Evolutionary conservation across 495 filamentous ascomycete genomes (phyloP).

Genomic region (Podospora anserina): DNA sequence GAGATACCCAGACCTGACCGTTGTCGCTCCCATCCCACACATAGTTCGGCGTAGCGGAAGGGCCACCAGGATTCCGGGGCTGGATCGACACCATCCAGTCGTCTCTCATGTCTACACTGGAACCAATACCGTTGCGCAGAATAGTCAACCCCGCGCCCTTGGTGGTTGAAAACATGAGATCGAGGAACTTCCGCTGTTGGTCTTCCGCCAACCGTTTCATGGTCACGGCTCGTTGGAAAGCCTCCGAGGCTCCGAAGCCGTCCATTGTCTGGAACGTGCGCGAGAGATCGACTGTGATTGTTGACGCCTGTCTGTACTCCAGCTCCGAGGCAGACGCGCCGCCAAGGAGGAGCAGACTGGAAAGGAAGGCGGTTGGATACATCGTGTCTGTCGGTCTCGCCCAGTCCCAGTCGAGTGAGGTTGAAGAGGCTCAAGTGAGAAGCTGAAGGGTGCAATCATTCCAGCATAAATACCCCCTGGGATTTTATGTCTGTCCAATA

Average conservation of each 20-base stretch:
- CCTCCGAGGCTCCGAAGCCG: conserved; percentile 51
- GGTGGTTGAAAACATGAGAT: conserved; percentile 46
- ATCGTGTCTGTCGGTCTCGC: background rate
- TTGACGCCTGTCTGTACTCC: conserved; percentile 15
- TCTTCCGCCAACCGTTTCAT: conserved; percentile 32
- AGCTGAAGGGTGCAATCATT: background rate
- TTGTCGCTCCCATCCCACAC: conserved; percentile 47
- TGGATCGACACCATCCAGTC: conserved; percentile 45
- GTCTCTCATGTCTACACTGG: conserved; percentile 37
- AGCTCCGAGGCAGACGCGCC: background rate
- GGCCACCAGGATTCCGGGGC: conserved; percentile 41
- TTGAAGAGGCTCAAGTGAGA: background rate
- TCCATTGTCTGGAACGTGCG: conserved; percentile 47
- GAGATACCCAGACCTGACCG: conserved; percentile 48
- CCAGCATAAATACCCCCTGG: background rate
- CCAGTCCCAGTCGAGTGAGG: background rate
- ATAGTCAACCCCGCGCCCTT: conserved; percentile 52
- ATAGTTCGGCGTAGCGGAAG: conserved; percentile 36
- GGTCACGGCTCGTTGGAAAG: conserved; percentile 46
- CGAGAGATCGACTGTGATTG: conserved; percentile 40
- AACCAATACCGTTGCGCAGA: conserved; percentile 55
- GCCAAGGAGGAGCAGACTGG: background rate
- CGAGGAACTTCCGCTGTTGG: conserved; percentile 39
- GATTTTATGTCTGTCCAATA: background rate
- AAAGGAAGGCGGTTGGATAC: background rate